Conservation (phyloP, 768 basidiomycete genomes). For the Hydnomerulius pinastri region DNA sequence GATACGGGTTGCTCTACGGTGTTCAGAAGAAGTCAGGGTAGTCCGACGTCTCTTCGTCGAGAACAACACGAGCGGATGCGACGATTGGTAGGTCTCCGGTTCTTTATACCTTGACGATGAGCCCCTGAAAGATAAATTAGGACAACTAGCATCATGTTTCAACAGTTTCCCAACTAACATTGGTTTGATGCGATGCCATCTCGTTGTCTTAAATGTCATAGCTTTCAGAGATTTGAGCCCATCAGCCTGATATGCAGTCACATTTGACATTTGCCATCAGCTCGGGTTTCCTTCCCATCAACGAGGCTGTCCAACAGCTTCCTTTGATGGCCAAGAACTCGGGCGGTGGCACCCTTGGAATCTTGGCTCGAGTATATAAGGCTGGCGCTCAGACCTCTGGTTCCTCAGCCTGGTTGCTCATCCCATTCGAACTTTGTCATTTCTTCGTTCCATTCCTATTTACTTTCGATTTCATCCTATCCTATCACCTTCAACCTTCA, state of each 20-base stretch:
- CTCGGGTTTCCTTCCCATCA: not conserved
- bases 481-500: conserved; percentile 6
- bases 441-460: conserved; percentile 3
- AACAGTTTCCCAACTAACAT: not conserved
- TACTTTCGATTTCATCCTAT: conserved; percentile 4
- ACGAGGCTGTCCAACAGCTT: conserved; percentile 4
- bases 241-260: not conserved
- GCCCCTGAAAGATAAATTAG: too few relatives aligned
- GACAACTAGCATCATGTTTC: too few relatives aligned
- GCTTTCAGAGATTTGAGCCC: not conserved
- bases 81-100: too few relatives aligned
- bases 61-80: too few relatives aligned
- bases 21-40: too few relatives aligned
- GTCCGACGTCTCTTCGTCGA: too few relatives aligned
- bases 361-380: conserved; percentile 9
- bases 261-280: not conserved
- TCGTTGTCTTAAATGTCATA: not conserved
- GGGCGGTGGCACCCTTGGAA: not conserved
- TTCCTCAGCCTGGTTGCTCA: conserved; percentile 17
- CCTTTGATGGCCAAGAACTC: not conserved
- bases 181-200: not conserved
- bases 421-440: conserved; percentile 11
- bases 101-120: too few relatives aligned
- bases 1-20: too few relatives aligned
- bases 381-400: not conserved